These are phyloP conservation scores for Talaromyces sp. DNA, from an alignment of 2,329 filamentous ascomycete species.

Conservation along the genomic window DNA sequence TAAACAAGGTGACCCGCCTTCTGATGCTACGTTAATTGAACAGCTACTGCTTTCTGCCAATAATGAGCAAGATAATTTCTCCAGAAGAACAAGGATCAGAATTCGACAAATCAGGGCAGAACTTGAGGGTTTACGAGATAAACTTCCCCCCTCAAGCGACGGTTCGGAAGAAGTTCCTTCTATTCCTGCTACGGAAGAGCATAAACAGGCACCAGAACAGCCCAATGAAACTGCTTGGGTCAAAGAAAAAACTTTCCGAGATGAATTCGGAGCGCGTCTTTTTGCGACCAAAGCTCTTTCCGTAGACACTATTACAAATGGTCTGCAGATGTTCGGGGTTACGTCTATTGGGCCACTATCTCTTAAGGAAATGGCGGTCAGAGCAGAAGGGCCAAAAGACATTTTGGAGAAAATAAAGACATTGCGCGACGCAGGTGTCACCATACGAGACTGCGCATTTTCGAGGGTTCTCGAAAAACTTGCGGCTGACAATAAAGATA, in stretches of 20 bases:
- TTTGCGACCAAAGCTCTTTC: conserved; percentile 74
- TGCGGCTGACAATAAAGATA: conserved; percentile 52
- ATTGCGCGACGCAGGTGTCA: conserved; percentile 60
- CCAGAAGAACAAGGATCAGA: conserved; percentile 7
- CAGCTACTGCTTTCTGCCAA: conserved; percentile 38
- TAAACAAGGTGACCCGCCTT: conserved; percentile 39
- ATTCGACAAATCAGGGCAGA: conserved; percentile 5
- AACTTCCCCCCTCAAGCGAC: conserved; percentile 17
- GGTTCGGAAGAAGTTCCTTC: background rate
- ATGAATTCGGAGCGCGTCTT: conserved; percentile 70
- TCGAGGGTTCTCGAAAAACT: conserved; percentile 62
- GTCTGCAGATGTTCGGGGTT: conserved; percentile 67
- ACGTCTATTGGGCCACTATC: conserved; percentile 69
- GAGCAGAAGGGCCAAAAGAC: conserved; percentile 54
- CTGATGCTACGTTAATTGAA: conserved; percentile 30
- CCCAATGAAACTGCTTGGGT: conserved; percentile 7
- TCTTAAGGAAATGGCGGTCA: conserved; percentile 69
- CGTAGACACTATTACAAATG: conserved; percentile 65
- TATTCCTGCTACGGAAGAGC: conserved; percentile 2
- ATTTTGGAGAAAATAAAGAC: conserved; percentile 58
- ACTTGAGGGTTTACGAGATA: background rate
- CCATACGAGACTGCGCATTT: conserved; percentile 60
- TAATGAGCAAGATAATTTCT: conserved; percentile 24
- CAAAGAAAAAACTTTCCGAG: conserved; percentile 52
- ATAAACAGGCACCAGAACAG: conserved; percentile 7